Evolutionary conservation across 371 early-diverging fungal genomes (phyloP), one percentile per base, ranked within the genome.

Genomic region (Mucor mucedo): DNA sequence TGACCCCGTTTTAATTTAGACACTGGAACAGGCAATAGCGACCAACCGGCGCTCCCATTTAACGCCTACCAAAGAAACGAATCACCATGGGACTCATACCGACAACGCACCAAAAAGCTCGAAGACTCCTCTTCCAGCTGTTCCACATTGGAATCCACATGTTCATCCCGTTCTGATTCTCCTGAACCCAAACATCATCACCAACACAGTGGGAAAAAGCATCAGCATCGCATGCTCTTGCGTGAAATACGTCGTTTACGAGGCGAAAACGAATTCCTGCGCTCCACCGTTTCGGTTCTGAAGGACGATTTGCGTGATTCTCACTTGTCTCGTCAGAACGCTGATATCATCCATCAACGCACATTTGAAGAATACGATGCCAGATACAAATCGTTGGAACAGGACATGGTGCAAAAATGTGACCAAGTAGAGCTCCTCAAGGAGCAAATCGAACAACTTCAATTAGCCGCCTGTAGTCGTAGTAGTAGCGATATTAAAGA

Each of bases 161-260:
- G 59, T 29, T 61, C 61, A 3, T 61, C 61, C 9, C 65, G 65
- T 5, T 57, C 65, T 7, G 50, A 50, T 9, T 64, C 65, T 45
- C 65, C 60, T 49, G 59, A 66, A 35, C 61, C 60, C 2, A 66
- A 57, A 38, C 45, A 45, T 5, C 55, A 45, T 41, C 63, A 56
- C 50, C 48, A n/a, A n/a, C n/a, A n/a, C 13, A 45, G 21, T 21
- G 16, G 32, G 29, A 78, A 70, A 32, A 65, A 69, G 30, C 42
- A 55, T 7, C 69, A 72, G 7, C 61, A 68, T 27, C 69, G 71
- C 44, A 39, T 68, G 9, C 38, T 82, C 5, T 29, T 74, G 11
- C 73, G 79, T 40, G 78, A 82, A 65, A 72, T 82, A 13, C 71
- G 75, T 39, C 72, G 78, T 6, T 59, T 82, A 32, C 72, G 77